Conservation (phyloP, 2,329 filamentous ascomycete genomes). For the Fusarium pseudonygamai region DNA sequence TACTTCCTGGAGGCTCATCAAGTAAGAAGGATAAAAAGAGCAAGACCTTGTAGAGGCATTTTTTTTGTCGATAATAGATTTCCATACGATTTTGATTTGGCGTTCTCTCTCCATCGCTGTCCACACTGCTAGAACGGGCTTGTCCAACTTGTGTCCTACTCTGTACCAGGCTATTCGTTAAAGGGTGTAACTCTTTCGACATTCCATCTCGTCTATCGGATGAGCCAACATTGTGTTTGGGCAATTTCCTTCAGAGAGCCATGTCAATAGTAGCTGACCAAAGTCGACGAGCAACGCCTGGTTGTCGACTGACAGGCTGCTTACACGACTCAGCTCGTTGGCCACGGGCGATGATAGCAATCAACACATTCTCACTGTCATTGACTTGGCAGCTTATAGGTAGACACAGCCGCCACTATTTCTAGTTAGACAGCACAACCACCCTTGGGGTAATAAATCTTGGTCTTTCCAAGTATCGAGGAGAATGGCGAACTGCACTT, state of each 20-base stretch:
- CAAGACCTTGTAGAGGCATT: slow-evolving; percentile 29
- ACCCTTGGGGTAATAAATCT: background rate
- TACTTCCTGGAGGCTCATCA: slow-evolving; percentile 48
- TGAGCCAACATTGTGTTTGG: too few species aligned
- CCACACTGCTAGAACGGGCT: background rate
- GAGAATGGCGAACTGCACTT: too few species aligned
- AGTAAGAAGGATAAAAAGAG: slow-evolving; percentile 49
- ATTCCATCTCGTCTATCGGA: background rate
- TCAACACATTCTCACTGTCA: background rate
- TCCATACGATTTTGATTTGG: background rate
- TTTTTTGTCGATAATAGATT: slow-evolving; percentile 1
- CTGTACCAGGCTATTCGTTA: background rate
- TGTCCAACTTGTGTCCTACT: background rate
- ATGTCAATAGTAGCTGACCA: background rate
- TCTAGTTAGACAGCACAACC: background rate
- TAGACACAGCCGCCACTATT: background rate
- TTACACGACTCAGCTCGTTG: background rate
- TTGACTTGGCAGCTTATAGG: background rate
- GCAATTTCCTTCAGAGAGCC: too few species aligned
- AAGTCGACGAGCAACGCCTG: background rate
- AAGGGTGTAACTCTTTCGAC: background rate
- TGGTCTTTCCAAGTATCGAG: background rate
- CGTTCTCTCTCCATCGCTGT: background rate
- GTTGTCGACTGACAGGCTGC: background rate
- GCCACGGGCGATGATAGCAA: background rate